These are phyloP conservation scores for Acanthamoeba rhysodes DNA, from an alignment of 208 protist species.

Conservation along the genomic window DNA sequence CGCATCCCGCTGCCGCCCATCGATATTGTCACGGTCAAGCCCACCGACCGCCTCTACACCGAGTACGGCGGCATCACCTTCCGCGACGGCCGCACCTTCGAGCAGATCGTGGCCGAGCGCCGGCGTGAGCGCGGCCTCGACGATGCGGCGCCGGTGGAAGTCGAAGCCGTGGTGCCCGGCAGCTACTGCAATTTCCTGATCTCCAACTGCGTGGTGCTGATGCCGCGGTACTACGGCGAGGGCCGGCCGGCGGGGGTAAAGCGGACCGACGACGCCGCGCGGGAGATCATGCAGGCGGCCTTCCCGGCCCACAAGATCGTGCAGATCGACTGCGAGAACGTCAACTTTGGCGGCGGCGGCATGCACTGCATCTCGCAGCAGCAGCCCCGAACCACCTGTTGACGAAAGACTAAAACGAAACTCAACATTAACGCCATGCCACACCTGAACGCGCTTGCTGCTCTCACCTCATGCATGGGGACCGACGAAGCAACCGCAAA, in stretches of 20 bases:
- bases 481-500: too few relatives aligned
- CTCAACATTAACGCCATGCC: too few relatives aligned
- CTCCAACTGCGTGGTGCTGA: conserved; percentile 78
- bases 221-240: conserved; percentile 77
- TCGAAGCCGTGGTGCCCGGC: conserved; percentile 62
- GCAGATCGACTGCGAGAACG: conserved; percentile 75
- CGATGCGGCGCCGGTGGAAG: neutral
- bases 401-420: too few relatives aligned
- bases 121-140: neutral
- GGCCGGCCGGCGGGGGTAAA: conserved; percentile 14
- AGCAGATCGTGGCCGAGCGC: conserved; percentile 3
- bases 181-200: conserved; percentile 85
- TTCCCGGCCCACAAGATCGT: conserved; percentile 78
- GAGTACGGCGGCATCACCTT: neutral
- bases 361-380: conserved; percentile 86
- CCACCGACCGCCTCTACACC: conserved; percentile 8
- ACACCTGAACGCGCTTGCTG: too few relatives aligned
- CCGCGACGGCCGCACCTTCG: neutral
- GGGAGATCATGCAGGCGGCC: conserved; percentile 68
- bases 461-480: too few relatives aligned
- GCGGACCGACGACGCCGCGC: conserved; percentile 73
- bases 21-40: conserved; percentile 13
- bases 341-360: conserved; percentile 84
- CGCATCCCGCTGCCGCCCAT: conserved; percentile 68
- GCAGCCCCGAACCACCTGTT: conserved; percentile 75